Base-by-base conservation (phyloP, 768 basidiomycete genomes). In the Tulasnella sp. region DNA sequence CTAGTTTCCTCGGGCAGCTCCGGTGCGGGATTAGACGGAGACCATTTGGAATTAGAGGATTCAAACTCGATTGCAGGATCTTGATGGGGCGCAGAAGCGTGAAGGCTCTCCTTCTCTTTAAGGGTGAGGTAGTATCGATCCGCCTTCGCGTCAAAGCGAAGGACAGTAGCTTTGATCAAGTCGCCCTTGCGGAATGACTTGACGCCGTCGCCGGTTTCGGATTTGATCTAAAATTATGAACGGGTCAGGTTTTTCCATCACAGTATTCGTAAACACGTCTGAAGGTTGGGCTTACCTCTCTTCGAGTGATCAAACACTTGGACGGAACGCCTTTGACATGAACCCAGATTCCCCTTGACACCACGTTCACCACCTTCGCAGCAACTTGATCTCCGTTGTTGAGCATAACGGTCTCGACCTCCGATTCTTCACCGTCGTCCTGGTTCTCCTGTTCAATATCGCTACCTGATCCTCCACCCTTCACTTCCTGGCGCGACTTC, bases 151-250 rank as follows among this genome's bases (percentile, higher is more conserved):
- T 40, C 37, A 15, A 46, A 72, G 5, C 37, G 71, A 72, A 67
- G 6, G 5, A 67, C 61, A 29, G 61, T 67, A 29, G 61, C 61
- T 5, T 26, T 67, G 29, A 85, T 51, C 84, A 80, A 37, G 95
- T 97, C 35, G 94, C 93, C 83, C 97, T 98, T 67, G 10, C 61
- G 61, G 61, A 67, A 67, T 35, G 61, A 35, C 16, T 67, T 67
- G 29, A 18, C 26, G 32, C 29, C 29, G 29, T 67, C 32, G 61
- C 29, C 26, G 1, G 61, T 26, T 13, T 26, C 61, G 6, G 61
- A 35, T 35, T n/a, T n/a, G 46, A 48, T 42, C 73, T 74, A 32
- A 32, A 48, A 32, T 44, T 32, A 32, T 40, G 51, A 55, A 29
- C 7, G 32, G 3, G 32, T 51, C 35, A 32, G 32, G 15, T 67